Percentiles rank a stretch among this genome's conserved stretches.
These are phyloP conservation scores for Coemansia sp. DNA, from an alignment of 192 early-diverging fungal genomes.

Conservation along the genomic window DNA sequence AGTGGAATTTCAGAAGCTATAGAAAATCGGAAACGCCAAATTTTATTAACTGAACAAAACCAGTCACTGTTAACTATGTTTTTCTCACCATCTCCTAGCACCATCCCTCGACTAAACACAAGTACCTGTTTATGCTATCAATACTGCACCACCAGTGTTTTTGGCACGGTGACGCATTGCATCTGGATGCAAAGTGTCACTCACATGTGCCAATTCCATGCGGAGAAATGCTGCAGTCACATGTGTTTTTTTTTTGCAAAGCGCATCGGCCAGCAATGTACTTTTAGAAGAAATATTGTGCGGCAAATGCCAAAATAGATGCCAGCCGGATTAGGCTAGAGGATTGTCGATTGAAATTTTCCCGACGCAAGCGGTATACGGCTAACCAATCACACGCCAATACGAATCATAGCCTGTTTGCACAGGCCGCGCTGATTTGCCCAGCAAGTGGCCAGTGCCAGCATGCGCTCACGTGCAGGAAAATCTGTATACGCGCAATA, in stretches of 20 bases:
- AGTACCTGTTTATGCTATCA: background rate
- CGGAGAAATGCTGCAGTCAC: background rate
- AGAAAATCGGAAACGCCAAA: too few species aligned
- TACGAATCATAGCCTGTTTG: background rate
- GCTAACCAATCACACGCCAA: background rate
- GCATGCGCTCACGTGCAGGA: background rate
- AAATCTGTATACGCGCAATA: background rate
- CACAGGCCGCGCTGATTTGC: constrained; percentile 1
- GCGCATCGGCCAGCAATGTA: too few species aligned
- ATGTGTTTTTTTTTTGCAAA: background rate
- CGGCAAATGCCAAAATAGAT: too few species aligned
- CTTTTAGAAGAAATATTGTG: too few species aligned
- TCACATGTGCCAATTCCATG: background rate
- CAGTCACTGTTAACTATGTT: too few species aligned
- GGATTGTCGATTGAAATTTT: too few species aligned
- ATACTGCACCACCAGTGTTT: background rate
- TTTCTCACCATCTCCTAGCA: too few species aligned
- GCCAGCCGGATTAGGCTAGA: too few species aligned
- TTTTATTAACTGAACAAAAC: too few species aligned
- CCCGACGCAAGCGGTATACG: too few species aligned
- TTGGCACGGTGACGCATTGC: background rate
- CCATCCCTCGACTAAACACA: too few species aligned
- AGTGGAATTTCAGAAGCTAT: too few species aligned
- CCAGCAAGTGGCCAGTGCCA: background rate
- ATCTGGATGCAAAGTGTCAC: background rate